Evolutionary conservation across 345 rosid genomes (phyloP), one percentile per base, ranked within the genome.

Genomic region (Citrus hindsii): DNA sequence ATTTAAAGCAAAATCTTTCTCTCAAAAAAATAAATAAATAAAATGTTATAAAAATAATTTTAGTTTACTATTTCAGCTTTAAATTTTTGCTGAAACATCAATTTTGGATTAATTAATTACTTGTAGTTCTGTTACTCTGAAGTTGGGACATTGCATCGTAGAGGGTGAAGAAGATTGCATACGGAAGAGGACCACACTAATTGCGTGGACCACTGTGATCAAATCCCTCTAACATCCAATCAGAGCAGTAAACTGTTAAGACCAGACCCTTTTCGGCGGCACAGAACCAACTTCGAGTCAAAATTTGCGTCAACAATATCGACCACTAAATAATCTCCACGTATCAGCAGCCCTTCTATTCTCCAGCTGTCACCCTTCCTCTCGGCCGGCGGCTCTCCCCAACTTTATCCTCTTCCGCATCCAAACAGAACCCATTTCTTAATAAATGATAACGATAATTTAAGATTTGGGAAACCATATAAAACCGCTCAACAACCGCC

Each of bases 401-500:
- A 10, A 10, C n/a, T 2, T 66, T 51, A 21, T 63, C 0, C 14
- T 55, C 70, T 69, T 19, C 67, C 73, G 2, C 79, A 77, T n/a
- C 7, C 35, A 74, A 74, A 9, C 74, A 33, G 1, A 59, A 32
- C 81, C 69, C 68, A 7, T 14, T 37, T 33, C 58, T 37, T 24
- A 37, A 35, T 58, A 73, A 28, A 58, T 13, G 7, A n/a, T 5
- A 33, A 35, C 37, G 35, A 65, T 21, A 33, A 6, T 69, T 46
- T 22, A 28, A 21, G 22, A 32, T 18, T 53, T 24, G 14, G 19
- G 7, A 8, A 53, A 51, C 37, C 64, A 32, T 22, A 33, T 72
- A 33, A 51, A 74, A 33, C 48, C 24, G 63, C 27, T 22, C 55
- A 42, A 82, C 84, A 67, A 76, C 82, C 67, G 79, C 72, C 38